Conservation (phyloP, 352 stramenopile species). For the Phytophthora citricola region DNA sequence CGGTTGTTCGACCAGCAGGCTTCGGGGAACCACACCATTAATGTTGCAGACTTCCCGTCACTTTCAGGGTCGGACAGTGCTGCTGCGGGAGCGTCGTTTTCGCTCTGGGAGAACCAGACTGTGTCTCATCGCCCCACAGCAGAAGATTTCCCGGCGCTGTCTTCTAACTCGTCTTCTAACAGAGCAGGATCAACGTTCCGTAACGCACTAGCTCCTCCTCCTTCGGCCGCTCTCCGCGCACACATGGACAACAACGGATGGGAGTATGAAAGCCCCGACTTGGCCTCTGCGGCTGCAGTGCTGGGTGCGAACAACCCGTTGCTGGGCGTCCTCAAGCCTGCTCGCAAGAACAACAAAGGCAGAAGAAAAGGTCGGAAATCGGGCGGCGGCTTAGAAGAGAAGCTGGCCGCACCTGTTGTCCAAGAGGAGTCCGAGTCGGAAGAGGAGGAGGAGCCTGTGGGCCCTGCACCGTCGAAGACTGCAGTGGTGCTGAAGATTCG, state of each 20-base stretch:
- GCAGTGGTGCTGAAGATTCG: constrained; percentile 81
- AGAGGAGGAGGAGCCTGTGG: constrained; percentile 41
- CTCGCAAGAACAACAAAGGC: constrained; percentile 75
- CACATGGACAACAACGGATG: constrained; percentile 76
- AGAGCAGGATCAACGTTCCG: constrained; percentile 53
- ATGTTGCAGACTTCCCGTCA: constrained; percentile 88
- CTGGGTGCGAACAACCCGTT: constrained; percentile 85
- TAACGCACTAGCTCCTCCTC: constrained; percentile 72
- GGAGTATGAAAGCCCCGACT: constrained; percentile 70
- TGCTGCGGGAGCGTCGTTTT: constrained; percentile 40
- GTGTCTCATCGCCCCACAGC: constrained; percentile 45
- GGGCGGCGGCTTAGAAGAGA: constrained; percentile 60
- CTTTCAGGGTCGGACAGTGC: constrained; percentile 51
- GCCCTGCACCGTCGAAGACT: constrained; percentile 63
- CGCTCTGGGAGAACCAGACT: constrained; percentile 75
- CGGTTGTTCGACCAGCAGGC: constrained; percentile 49
- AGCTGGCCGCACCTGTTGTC: constrained; percentile 31
- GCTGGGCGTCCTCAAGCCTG: constrained; percentile 79
- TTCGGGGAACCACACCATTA: constrained; percentile 59
- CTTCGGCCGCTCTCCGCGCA: constrained; percentile 73
- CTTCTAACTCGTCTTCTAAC: constrained; percentile 28
- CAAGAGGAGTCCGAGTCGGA: constrained; percentile 50
- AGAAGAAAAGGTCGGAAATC: constrained; percentile 45
- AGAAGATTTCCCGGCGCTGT: constrained; percentile 79
- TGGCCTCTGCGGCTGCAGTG: constrained; percentile 67